phyloP scores from a whole-genome alignment of 176 grass and related monocot genomes.

The Poa annua region DNA sequence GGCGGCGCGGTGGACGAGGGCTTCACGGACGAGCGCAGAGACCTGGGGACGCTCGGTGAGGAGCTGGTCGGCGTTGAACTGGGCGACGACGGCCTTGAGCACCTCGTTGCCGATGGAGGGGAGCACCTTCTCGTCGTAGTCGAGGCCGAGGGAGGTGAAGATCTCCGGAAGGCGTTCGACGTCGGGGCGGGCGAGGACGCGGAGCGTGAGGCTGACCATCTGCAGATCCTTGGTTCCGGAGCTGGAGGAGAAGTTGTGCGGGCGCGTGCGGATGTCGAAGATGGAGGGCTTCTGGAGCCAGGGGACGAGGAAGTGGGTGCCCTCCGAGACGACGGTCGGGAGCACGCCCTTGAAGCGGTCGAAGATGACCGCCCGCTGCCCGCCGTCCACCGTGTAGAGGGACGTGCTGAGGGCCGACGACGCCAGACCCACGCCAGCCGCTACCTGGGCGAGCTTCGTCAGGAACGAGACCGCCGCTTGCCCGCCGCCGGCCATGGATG shows the following conservation, averaged over 20 bases:
- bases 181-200: conserved; percentile 82
- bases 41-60: conserved; percentile 92
- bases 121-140: conserved; percentile 99
- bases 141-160: conserved; percentile 98
- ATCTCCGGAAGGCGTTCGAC: conserved; percentile 69
- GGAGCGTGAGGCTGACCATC: conserved; percentile 97
- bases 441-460: conserved; percentile 58
- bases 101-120: conserved; percentile 99
- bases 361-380: conserved; percentile 87
- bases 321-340: conserved; percentile 59
- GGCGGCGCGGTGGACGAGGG: conserved; percentile 66
- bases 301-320: conserved; percentile 85
- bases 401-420: conserved; percentile 55
- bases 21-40: conserved; percentile 87
- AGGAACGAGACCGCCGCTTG: conserved; percentile 67
- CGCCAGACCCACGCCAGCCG: conserved; percentile 56
- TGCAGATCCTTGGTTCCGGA: conserved; percentile 96
- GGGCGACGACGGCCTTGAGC: conserved; percentile 96
- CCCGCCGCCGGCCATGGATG: conserved; percentile 52
- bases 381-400: conserved; percentile 90
- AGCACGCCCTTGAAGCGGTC: conserved; percentile 85
- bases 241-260: conserved; percentile 89
- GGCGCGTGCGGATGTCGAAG: conserved; percentile 93
- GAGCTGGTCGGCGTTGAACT: conserved; percentile 99
- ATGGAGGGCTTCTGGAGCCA: conserved; percentile 88